Conservation (phyloP, 2,329 filamentous ascomycete genomes). For the Aureobasidium sp. region DNA sequence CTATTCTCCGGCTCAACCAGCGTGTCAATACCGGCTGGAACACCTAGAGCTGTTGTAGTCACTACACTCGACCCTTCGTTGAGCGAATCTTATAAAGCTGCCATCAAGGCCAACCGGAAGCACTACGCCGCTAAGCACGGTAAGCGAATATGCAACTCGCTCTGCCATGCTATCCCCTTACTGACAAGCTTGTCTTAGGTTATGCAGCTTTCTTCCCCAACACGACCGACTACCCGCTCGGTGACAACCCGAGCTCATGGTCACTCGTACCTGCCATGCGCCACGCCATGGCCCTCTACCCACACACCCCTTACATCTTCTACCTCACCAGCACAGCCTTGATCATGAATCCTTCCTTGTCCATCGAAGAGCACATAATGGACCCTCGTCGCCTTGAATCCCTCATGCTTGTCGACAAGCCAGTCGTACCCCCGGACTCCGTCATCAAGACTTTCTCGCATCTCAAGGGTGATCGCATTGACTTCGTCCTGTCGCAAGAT, state of each 20-base stretch:
- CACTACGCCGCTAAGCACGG: slow-evolving; percentile 82
- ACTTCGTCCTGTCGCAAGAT: slow-evolving; percentile 80
- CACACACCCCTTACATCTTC: slow-evolving; percentile 76
- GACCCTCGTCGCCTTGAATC: slow-evolving; percentile 59
- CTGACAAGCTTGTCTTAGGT: slow-evolving; percentile 45
- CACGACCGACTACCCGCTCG: slow-evolving; percentile 66
- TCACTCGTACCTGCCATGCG: slow-evolving; percentile 76
- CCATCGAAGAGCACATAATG: slow-evolving; percentile 66
- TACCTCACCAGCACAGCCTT: slow-evolving; percentile 76
- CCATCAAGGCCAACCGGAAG: slow-evolving; percentile 73
- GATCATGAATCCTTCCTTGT: slow-evolving; percentile 74
- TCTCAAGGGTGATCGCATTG: slow-evolving; percentile 68
- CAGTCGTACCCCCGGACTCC: slow-evolving; percentile 89
- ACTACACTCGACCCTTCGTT: slow-evolving; percentile 70
- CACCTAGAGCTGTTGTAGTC: slow-evolving; percentile 64
- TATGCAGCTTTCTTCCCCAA: slow-evolving; percentile 80
- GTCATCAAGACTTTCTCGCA: slow-evolving; percentile 92
- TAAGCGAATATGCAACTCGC: slow-evolving; percentile 37
- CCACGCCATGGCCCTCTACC: slow-evolving; percentile 76
- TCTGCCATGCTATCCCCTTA: not conserved
- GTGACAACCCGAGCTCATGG: slow-evolving; percentile 56
- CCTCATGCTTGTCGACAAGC: slow-evolving; percentile 75
- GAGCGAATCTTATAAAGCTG: slow-evolving; percentile 60
- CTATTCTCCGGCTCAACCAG: slow-evolving; percentile 22
- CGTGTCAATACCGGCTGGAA: slow-evolving; percentile 32